Base-by-base conservation (phyloP, 192 early-diverging fungal species). In the Backusella macrospora region DNA sequence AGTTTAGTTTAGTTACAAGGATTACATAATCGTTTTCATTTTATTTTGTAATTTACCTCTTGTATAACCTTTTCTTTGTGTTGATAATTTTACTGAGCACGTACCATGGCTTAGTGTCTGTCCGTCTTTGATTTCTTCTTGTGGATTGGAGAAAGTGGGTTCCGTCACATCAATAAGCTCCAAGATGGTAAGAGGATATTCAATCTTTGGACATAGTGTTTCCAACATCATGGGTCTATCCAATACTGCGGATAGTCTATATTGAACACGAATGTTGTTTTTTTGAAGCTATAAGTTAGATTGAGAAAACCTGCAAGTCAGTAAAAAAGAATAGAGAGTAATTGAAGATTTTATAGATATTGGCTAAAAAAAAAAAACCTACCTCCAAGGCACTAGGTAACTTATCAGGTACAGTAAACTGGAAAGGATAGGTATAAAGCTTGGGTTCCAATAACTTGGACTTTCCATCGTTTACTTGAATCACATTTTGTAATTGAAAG, bases 331-430 rank as follows among this genome's bases (percentile, higher is more conserved):
- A 59, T 18, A 43, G n/a, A 59, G 13, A 37, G 43, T 23, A 18
- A 55, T 42, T 42, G 13, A n/a, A 66, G 1, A 37, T 44, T 65
- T 16, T 34, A 65, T 9, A 72, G 29, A 12, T 62, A 6, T n/a
- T n/a, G n/a, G n/a, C n/a, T n/a, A n/a, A n/a, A n/a, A n/a, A n/a
- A n/a, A n/a, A n/a, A 44, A 10, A 46, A 46, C 44, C 37, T 64
- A 78, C 74, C 47, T 82, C 71, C 71, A 75, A 72, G 18, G 65
- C 68, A 71, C 80, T 82, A 6, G 80, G 80, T 7, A 82, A n/a
- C 39, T 76, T 42, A 8, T 69, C 34, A n/a, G 77, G 76, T 21
- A 82, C 74, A 8, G 45, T 46, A 18, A 82, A 82, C 64, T 82
- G 74, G 59, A 82, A 82, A 23, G 76, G 65, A 65, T 76, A 82